Evolutionary conservation across 768 basidiomycete genomes (phyloP).

Genomic region (Collybia sp.): DNA sequence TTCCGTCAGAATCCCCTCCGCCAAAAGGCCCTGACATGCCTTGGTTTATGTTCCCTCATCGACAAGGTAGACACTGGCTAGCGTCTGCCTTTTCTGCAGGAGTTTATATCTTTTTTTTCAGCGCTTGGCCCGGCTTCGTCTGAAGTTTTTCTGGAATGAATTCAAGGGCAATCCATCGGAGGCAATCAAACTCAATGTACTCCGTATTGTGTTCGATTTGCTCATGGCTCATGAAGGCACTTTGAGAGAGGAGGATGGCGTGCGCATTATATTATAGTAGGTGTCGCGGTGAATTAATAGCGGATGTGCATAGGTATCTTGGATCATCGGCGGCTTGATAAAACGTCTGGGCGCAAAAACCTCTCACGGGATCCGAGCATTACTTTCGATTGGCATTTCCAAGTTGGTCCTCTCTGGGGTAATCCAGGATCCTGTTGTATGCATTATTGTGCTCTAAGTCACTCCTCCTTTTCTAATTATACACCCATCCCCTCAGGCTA

Average conservation of each 20-base stretch:
- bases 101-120: constrained; percentile 7
- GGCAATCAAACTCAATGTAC: constrained; percentile 58
- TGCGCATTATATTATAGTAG: too few relatives aligned
- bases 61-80: constrained; percentile 42
- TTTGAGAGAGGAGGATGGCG: constrained; percentile 30
- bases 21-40: constrained; percentile 61
- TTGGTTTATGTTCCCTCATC: constrained; percentile 75
- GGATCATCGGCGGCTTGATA: constrained; percentile 17
- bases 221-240: constrained; percentile 79
- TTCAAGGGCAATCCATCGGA: constrained; percentile 50
- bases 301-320: too few relatives aligned
- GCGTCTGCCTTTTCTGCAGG: background rate
- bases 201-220: constrained; percentile 83
- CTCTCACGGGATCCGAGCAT: constrained; percentile 56
- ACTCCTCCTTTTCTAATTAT: constrained; percentile 36
- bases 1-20: too few relatives aligned
- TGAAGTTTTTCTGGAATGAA: constrained; percentile 64
- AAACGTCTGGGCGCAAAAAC: constrained; percentile 40
- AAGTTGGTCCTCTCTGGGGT: constrained; percentile 81
- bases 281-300: too few relatives aligned
- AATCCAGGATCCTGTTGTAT: constrained; percentile 65
- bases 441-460: constrained; percentile 13
- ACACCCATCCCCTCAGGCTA: constrained; percentile 39
- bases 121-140: constrained; percentile 29
- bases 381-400: constrained; percentile 75